These are phyloP conservation scores for Petrea volubilis DNA, from an alignment of 257 asterid species.

Conservation along the genomic window DNA sequence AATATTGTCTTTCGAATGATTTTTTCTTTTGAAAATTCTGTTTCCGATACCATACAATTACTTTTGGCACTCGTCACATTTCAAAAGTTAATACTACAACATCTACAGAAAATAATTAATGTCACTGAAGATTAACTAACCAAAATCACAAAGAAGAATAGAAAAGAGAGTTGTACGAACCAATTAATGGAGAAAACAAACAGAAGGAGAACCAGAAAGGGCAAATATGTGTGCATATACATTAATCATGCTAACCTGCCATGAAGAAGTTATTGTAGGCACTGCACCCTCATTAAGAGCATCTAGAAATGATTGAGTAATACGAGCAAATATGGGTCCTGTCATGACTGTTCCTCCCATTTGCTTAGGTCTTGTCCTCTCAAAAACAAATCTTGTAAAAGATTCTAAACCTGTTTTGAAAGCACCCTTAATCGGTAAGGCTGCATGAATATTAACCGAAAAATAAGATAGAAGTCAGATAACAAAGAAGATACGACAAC, in stretches of 20 bases:
- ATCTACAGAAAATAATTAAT: neutral
- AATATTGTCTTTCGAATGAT: neutral
- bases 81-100: neutral
- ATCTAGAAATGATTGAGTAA: slow-evolving; percentile 90
- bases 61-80: neutral
- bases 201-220: neutral
- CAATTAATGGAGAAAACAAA: neutral
- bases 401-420: slow-evolving; percentile 90
- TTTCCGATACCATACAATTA: neutral
- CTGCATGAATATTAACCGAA: slow-evolving; percentile 52
- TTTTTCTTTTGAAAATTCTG: neutral
- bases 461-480: slow-evolving; percentile 3
- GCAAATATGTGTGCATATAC: slow-evolving; percentile 13
- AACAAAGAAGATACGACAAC: neutral
- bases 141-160: neutral
- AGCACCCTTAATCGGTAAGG: slow-evolving; percentile 81
- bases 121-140: neutral
- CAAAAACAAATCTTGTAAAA: slow-evolving; percentile 81
- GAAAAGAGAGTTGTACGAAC: neutral
- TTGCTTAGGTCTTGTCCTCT: slow-evolving; percentile 97
- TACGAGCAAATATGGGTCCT: slow-evolving; percentile 90
- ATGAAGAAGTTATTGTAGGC: slow-evolving; percentile 95
- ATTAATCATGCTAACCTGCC: slow-evolving; percentile 73
- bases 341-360: slow-evolving; percentile 93
- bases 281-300: slow-evolving; percentile 97